Evolutionary conservation across 805 yeast genomes (phyloP).

Genomic region (Ascoidea rubescens): DNA sequence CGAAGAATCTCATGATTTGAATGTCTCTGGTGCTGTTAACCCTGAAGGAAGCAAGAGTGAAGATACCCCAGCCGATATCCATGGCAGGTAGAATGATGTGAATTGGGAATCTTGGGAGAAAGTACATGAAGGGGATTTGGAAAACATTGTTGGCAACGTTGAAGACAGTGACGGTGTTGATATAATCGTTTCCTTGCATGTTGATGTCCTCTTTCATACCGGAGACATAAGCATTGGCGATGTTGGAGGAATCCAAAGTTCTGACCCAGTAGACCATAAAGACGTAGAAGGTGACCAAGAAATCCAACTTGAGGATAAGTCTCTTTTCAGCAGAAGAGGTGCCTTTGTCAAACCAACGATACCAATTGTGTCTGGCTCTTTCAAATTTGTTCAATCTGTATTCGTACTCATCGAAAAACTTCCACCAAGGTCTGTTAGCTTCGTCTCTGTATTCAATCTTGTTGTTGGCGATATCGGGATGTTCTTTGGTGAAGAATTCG

Average conservation of each 20-base stretch:
- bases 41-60: slow-evolving; percentile 42
- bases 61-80: slow-evolving; percentile 57
- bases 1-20: slow-evolving; percentile 48
- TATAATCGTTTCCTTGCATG: slow-evolving; percentile 50
- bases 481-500: not conserved
- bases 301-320: slow-evolving; percentile 38
- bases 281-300: slow-evolving; percentile 39
- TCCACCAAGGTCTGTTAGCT: slow-evolving; percentile 27
- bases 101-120: slow-evolving; percentile 41
- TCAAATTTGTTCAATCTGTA: slow-evolving; percentile 29
- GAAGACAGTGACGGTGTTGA: slow-evolving; percentile 43
- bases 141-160: slow-evolving; percentile 45
- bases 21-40: slow-evolving; percentile 35
- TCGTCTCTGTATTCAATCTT: slow-evolving; percentile 23
- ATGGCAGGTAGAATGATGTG: slow-evolving; percentile 36
- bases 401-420: slow-evolving; percentile 43
- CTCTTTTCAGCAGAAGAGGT: slow-evolving; percentile 29
- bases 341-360: slow-evolving; percentile 26
- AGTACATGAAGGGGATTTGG: slow-evolving; percentile 48
- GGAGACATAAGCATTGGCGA: slow-evolving; percentile 51
- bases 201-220: slow-evolving; percentile 44
- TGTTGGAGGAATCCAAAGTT: slow-evolving; percentile 45
- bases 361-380: slow-evolving; percentile 28
- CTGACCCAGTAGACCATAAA: slow-evolving; percentile 58
- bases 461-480: too few species aligned